Evolutionary conservation across 768 basidiomycete genomes (phyloP).

Genomic region (Coprinellus micaceus): DNA sequence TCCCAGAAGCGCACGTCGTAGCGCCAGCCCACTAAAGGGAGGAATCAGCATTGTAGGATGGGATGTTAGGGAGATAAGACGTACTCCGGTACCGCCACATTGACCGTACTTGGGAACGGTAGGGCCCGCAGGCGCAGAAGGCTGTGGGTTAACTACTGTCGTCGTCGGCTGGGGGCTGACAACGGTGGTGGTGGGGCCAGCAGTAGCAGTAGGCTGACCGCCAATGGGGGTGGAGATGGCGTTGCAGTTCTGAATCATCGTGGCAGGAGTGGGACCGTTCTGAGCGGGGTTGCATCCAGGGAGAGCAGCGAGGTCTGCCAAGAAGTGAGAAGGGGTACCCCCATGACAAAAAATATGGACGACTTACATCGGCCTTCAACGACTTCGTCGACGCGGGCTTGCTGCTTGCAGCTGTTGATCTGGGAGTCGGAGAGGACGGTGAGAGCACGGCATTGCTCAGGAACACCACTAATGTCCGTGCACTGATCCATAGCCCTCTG

Average conservation of each 20-base stretch:
- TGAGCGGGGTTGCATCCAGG: constrained; percentile 13
- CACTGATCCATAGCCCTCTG: constrained; percentile 11
- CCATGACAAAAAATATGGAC: too few species aligned
- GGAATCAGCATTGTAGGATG: too few species aligned
- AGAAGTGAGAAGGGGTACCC: too few species aligned
- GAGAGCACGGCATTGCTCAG: constrained; percentile 3
- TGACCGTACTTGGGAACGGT: constrained; percentile 7
- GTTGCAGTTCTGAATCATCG: constrained; percentile 4
- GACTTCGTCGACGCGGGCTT: constrained; percentile 5
- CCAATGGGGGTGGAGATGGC: constrained; percentile 7
- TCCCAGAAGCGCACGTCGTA: background rate
- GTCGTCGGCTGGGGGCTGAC: background rate
- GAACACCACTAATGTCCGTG: constrained; percentile 7
- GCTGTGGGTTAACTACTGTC: background rate
- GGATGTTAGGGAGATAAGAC: too few species aligned
- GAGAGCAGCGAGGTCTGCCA: constrained; percentile 3
- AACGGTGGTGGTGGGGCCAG: background rate
- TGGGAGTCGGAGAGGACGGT: constrained; percentile 7
- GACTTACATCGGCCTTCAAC: constrained; percentile 8
- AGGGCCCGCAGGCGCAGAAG: constrained; percentile 2
- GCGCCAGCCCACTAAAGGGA: constrained; percentile 4
- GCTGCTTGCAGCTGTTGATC: constrained; percentile 6
- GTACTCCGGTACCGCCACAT: constrained; percentile 5
- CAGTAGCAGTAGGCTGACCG: background rate
- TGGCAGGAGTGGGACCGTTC: constrained; percentile 7